These are phyloP conservation scores for Mycena galericulata DNA, from an alignment of 768 basidiomycete genomes.

Conservation along the genomic window DNA sequence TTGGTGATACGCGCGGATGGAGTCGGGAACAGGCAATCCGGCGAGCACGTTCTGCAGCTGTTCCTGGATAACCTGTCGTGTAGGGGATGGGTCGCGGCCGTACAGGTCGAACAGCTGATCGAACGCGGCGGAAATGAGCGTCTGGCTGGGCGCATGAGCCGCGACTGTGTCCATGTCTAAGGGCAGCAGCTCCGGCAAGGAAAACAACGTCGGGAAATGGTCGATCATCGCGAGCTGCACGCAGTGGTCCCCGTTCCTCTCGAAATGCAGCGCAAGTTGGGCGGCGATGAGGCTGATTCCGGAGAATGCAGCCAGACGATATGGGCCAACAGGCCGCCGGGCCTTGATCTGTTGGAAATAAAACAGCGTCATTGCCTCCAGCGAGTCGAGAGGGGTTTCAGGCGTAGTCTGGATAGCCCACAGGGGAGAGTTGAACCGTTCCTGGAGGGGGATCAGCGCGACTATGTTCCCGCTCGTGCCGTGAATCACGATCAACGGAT, in stretches of 20 bases:
- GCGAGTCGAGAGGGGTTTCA: conserved; percentile 32
- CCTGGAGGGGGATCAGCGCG: conserved; percentile 24
- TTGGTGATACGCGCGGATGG: not conserved
- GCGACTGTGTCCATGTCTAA: not conserved
- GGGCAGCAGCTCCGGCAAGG: not conserved
- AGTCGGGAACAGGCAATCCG: not conserved
- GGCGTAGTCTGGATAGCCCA: conserved; percentile 34
- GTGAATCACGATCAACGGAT: conserved; percentile 32
- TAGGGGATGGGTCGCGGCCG: not conserved
- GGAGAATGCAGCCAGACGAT: conserved; percentile 33
- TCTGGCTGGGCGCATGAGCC: not conserved
- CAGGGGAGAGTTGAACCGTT: conserved; percentile 26
- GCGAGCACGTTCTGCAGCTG: not conserved
- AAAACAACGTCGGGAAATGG: conserved; percentile 13
- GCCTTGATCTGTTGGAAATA: conserved; percentile 37
- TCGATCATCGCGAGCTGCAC: conserved; percentile 13
- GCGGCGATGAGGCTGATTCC: not conserved
- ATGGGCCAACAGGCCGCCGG: conserved; percentile 34
- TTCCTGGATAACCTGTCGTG: not conserved
- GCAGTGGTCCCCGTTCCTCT: conserved; percentile 5
- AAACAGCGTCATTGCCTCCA: conserved; percentile 27
- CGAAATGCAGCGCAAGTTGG: conserved; percentile 1
- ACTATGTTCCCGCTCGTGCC: conserved; percentile 22
- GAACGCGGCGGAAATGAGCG: not conserved
- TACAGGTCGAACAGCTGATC: not conserved